Evolutionary conservation across 192 early-diverging fungal genomes (phyloP), one percentile per base, ranked within the genome.

Genomic region (Podila epicladia): DNA sequence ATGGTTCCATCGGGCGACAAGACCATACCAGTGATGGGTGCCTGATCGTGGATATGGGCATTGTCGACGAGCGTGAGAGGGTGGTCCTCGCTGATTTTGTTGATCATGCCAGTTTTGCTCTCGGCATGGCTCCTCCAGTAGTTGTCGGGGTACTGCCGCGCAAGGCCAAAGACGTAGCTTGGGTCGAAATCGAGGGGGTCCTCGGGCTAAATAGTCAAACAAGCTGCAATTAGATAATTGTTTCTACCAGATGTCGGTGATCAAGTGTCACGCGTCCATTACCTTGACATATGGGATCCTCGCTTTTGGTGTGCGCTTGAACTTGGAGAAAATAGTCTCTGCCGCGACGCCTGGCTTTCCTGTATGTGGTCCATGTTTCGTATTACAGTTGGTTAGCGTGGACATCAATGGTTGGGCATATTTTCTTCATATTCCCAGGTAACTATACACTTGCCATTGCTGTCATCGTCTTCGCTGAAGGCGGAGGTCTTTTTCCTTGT

Each of bases 1-100:
- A 98, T 88, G 12, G 89, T 77, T 29, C 96, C 96, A 72, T 98
- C 96, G 1, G 90, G 87, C 0, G 96, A 97, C 2, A 97, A 84
- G 13, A 87, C 82, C 89, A 98, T 95, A 8, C 96, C 91, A 15
- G 93, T 95, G 58, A 97, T 91, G 12, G 94, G 85, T 15, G 84
- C 92, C 86, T 94, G 91, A 82, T 97, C 95, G 49, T 87, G 90
- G 31, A 97, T 90, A 50, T 88, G 87, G 41, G 69, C 61, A 35
- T 88, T 82, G 2, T 83, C 82, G 26, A 96, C 58, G 9, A 91
- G 75, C 64, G 92, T 83, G 28, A 97, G 85, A 26, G 90, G 91
- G 51, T 94, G 85, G 33, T 92, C 85, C 11, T 87, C 87, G 68
- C 93, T 93, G 51, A 97, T 93, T 62, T 73, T 70, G 53, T 82